phyloP scores from a whole-genome alignment of 164 flowering plant species.

The Houttuynia cordata region DNA sequence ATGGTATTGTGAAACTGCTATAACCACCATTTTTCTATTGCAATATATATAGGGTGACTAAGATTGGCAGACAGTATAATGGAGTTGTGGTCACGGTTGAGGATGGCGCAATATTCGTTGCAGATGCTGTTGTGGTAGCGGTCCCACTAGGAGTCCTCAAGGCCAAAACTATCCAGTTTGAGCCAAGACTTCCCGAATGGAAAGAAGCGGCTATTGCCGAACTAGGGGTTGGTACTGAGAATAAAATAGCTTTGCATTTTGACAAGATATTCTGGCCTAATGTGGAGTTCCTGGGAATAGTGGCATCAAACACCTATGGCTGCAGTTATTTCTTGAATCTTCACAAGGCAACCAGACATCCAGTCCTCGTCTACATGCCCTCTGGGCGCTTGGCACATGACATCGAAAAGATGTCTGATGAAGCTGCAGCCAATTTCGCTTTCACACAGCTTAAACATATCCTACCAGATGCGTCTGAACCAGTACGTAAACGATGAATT shows the following conservation, averaged over 20 bases:
- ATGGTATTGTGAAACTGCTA: background rate
- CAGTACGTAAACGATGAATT: conserved; percentile 32
- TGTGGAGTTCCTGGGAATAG: conserved; percentile 92
- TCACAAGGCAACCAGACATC: conserved; percentile 87
- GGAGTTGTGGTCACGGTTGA: conserved; percentile 78
- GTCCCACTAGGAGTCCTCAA: conserved; percentile 86
- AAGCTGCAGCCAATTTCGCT: conserved; percentile 85
- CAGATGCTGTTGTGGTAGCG: conserved; percentile 82
- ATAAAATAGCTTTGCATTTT: conserved; percentile 78
- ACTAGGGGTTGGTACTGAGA: conserved; percentile 84
- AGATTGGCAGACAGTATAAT: conserved; percentile 32
- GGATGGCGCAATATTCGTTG: conserved; percentile 56
- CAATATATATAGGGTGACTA: conserved; percentile 66
- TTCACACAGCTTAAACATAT: conserved; percentile 66
- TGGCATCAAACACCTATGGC: conserved; percentile 66
- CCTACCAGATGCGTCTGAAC: conserved; percentile 76
- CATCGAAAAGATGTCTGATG: conserved; percentile 87
- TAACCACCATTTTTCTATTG: background rate
- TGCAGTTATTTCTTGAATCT: conserved; percentile 96
- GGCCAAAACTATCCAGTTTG: conserved; percentile 47
- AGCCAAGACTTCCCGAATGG: conserved; percentile 89
- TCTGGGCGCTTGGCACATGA: conserved; percentile 81
- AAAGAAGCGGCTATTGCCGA: conserved; percentile 74
- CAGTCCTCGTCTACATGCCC: conserved; percentile 96
- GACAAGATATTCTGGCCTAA: conserved; percentile 93